A percentile compares a stretch with the other conserved stretches of the same genome.
These are phyloP conservation scores for Fusarium xylarioides DNA, from an alignment of 2,329 filamentous ascomycete species.

Conservation along the genomic window DNA sequence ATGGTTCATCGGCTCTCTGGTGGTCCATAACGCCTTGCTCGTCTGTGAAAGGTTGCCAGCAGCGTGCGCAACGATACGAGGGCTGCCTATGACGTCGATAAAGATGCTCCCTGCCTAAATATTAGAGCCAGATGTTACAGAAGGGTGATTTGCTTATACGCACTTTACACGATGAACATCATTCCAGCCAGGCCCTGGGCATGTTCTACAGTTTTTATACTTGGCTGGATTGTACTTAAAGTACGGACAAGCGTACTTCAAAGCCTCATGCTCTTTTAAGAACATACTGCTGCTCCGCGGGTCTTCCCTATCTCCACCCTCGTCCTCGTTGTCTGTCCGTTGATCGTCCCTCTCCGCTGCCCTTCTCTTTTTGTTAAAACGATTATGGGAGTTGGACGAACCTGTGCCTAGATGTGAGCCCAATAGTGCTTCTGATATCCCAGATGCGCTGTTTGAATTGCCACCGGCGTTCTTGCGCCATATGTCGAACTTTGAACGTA, in stretches of 20 bases:
- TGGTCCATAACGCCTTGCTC: not conserved
- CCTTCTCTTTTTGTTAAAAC: not conserved
- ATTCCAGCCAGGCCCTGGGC: not conserved
- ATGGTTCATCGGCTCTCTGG: not conserved
- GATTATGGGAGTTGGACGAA: accelerated
- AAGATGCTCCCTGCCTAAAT: not conserved
- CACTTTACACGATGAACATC: not conserved
- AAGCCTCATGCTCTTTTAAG: accelerated
- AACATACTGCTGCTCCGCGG: accelerated
- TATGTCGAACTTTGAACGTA: not conserved
- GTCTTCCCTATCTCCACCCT: accelerated
- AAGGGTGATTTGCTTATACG: accelerated
- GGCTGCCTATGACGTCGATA: not conserved
- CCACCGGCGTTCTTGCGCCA: not conserved
- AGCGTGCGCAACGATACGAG: not conserved
- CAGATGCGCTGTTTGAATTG: not conserved
- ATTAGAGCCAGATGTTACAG: not conserved
- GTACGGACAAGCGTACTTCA: not conserved
- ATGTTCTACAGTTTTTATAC: not conserved
- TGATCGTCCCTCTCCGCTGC: accelerated
- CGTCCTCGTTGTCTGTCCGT: not conserved
- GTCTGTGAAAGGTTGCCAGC: not conserved
- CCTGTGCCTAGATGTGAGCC: accelerated
- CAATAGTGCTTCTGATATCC: not conserved
- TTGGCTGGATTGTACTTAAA: not conserved